A percentile compares a stretch with the other conserved stretches of the same genome.
phyloP scores from a whole-genome alignment of 306 rosid species.

The Castanea crenata region DNA sequence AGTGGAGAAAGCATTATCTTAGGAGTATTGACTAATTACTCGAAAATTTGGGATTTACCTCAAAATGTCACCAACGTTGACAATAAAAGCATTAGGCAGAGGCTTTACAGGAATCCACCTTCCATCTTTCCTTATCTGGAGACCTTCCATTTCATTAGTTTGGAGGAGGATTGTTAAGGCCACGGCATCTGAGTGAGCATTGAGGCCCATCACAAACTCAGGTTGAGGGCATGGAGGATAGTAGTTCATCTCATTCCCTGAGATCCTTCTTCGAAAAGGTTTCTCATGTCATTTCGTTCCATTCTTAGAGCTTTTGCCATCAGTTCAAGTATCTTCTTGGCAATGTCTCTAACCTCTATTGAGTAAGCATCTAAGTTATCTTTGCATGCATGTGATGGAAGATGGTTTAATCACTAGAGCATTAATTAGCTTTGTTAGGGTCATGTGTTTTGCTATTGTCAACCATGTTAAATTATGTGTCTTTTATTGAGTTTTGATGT shows the following conservation, averaged over 20 bases:
- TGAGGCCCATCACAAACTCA: conserved; percentile 33
- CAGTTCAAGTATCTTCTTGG: conserved; percentile 8
- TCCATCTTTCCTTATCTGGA: no score
- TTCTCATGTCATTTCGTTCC: conserved; percentile 17
- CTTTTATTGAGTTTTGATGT: no score
- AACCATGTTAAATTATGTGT: no score
- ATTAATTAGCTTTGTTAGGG: no score
- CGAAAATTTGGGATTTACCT: neutral
- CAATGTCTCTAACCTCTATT: conserved; percentile 8
- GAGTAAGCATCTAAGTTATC: conserved; percentile 27
- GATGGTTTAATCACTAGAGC: no score
- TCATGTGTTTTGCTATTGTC: no score
- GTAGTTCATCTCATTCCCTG: conserved; percentile 28
- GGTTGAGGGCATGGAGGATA: conserved; percentile 44
- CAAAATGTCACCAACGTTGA: conserved; percentile 34
- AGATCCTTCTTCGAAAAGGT: conserved; percentile 25
- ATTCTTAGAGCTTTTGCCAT: conserved; percentile 22
- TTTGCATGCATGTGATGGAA: neutral
- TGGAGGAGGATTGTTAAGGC: conserved; percentile 37
- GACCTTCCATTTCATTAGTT: conserved; percentile 23
- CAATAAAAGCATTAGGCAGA: no score
- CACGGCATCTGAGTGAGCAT: conserved; percentile 17
- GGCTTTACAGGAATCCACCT: no score
- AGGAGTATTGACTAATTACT: neutral
- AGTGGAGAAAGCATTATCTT: no score